A percentile compares a stretch with the other conserved stretches of the same genome.
Conservation (phyloP, 768 basidiomycete genomes). For the Mycena indigotica region DNA sequence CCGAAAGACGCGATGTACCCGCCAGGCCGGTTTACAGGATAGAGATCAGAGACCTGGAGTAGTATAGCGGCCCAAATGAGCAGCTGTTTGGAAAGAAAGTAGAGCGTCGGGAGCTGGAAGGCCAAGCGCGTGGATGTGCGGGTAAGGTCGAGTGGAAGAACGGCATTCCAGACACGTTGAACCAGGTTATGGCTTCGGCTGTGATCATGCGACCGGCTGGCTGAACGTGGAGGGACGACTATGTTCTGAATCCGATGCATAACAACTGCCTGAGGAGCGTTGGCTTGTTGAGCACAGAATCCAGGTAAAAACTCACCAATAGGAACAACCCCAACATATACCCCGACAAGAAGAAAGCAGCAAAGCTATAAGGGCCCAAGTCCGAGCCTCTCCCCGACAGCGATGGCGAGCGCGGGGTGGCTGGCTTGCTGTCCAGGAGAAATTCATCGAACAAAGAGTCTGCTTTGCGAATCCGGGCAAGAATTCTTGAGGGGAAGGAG, state of each 20-base stretch:
- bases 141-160: constrained; percentile 70
- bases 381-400: constrained; percentile 16
- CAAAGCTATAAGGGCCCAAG: constrained; percentile 33
- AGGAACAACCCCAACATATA: constrained; percentile 57
- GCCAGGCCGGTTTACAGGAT: constrained; percentile 34
- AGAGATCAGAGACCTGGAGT: constrained; percentile 54
- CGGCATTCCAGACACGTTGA: constrained; percentile 34
- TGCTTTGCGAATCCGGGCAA: constrained; percentile 41
- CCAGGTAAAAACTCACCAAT: constrained; percentile 48
- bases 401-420: constrained; percentile 4
- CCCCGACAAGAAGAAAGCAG: constrained; percentile 73
- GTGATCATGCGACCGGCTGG: constrained; percentile 22
- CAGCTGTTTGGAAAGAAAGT: constrained; percentile 58
- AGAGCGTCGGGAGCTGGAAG: constrained; percentile 66
- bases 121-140: constrained; percentile 58
- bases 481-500: constrained; percentile 41
- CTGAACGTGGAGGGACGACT: constrained; percentile 62
- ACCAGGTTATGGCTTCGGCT: constrained; percentile 27
- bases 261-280: constrained; percentile 55
- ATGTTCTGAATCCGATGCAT: constrained; percentile 79
- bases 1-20: constrained; percentile 21
- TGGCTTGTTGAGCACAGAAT: neutral
- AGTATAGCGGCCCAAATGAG: constrained; percentile 60
- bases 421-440: neutral
- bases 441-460: constrained; percentile 30